A percentile compares a stretch with the other conserved stretches of the same genome.
phyloP scores from a whole-genome alignment of 78 protist species.

The Creolimax fragrantissima region DNA sequence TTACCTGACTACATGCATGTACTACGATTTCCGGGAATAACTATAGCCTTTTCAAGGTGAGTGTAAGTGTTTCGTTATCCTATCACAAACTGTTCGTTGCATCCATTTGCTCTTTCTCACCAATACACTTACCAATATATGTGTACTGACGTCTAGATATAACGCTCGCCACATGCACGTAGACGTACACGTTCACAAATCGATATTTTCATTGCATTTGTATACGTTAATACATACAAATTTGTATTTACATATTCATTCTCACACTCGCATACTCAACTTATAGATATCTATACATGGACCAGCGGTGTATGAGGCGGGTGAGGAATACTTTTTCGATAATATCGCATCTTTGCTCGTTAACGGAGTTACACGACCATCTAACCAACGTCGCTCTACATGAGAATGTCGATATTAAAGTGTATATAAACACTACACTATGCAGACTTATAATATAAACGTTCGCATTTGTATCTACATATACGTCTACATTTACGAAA shows the following conservation, averaged over 20 bases:
- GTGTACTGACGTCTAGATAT: no score
- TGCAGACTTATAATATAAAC: neutral
- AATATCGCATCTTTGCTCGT: neutral
- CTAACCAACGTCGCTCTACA: neutral
- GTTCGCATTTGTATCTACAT: neutral
- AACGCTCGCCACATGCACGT: no score
- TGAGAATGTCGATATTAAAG: neutral
- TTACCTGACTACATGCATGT: no score
- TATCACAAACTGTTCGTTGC: no score
- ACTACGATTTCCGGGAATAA: no score
- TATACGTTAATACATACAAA: neutral
- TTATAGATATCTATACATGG: neutral
- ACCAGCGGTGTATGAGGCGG: neutral
- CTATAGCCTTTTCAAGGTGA: no score
- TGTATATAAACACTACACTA: neutral
- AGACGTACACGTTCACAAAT: no score
- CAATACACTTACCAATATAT: no score
- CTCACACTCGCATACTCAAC: neutral
- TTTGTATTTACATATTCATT: neutral
- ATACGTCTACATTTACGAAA: neutral
- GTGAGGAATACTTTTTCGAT: neutral
- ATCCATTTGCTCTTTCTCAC: no score
- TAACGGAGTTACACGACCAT: neutral
- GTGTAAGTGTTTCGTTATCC: no score
- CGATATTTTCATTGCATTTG: no score